Percentiles rank a stretch among this genome's conserved stretches.
phyloP scores from a whole-genome alignment of 2,329 filamentous ascomycete genomes.

The Colletotrichum tanaceti region DNA sequence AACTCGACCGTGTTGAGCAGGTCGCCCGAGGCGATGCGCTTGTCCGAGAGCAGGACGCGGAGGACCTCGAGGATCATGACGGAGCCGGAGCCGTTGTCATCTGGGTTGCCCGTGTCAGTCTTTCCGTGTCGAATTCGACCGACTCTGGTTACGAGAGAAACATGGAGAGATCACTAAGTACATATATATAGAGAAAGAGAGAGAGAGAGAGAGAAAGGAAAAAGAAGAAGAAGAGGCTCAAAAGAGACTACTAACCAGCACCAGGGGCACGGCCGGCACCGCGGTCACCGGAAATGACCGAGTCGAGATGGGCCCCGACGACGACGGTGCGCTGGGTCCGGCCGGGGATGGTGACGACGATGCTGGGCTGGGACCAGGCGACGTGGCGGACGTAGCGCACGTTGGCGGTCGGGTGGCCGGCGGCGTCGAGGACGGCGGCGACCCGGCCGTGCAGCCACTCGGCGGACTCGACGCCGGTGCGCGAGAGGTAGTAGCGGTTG shows the following conservation, averaged over 20 bases:
- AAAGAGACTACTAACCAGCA: conserved; percentile 49
- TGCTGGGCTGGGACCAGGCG: conserved; percentile 78
- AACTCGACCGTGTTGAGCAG: conserved; percentile 83
- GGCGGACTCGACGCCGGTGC: conserved; percentile 76
- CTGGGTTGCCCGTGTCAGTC: conserved; percentile 50
- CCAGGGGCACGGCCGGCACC: conserved; percentile 78
- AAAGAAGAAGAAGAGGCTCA: accelerated
- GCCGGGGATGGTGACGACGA: conserved; percentile 85
- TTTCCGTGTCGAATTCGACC: too few relatives aligned
- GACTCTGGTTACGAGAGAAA: neutral
- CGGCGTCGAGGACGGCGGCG: conserved; percentile 67
- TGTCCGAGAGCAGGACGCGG: conserved; percentile 74
- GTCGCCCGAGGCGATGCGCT: conserved; percentile 70
- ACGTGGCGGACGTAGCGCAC: conserved; percentile 74
- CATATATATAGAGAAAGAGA: too few relatives aligned
- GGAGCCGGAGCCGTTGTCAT: conserved; percentile 81
- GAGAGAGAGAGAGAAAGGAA: neutral
- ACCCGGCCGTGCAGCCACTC: conserved; percentile 79
- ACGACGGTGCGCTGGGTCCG: conserved; percentile 76
- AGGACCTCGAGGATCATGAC: conserved; percentile 85
- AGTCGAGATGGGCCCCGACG: conserved; percentile 83
- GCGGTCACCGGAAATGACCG: conserved; percentile 80
- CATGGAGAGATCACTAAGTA: too few relatives aligned
- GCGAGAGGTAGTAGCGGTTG: conserved; percentile 74
- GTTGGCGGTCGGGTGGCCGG: conserved; percentile 70